Percentiles rank a stretch among this genome's conserved stretches.
These are phyloP conservation scores for Spencermartinsiella ligniputridi DNA, from an alignment of 1,139 yeast genomes.

Conservation along the genomic window DNA sequence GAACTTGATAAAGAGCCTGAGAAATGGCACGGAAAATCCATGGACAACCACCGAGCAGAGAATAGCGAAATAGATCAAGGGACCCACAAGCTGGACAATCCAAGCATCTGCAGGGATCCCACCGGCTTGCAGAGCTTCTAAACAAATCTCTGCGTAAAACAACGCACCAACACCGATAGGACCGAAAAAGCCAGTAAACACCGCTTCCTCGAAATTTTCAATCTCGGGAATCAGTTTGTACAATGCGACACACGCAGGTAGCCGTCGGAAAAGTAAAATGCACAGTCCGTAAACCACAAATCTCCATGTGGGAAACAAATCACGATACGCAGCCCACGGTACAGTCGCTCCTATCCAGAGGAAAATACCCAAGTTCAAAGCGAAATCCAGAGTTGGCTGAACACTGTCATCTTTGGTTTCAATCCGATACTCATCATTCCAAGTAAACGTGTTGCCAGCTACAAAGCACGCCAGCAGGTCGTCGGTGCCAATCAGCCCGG, in stretches of 20 bases:
- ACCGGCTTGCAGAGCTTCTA: slow-evolving; percentile 20
- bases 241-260: slow-evolving; percentile 35
- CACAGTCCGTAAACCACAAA: slow-evolving; percentile 31
- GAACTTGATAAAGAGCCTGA: slow-evolving; percentile 9
- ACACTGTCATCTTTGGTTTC: slow-evolving; percentile 31
- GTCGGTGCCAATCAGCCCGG: slow-evolving; percentile 38
- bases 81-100: slow-evolving; percentile 20
- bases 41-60: slow-evolving; percentile 29
- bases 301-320: slow-evolving; percentile 32
- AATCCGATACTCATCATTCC: slow-evolving; percentile 35
- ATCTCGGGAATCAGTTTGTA: slow-evolving; percentile 37
- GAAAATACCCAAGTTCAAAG: slow-evolving; percentile 35
- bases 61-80: slow-evolving; percentile 29
- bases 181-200: slow-evolving; percentile 42
- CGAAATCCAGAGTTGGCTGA: slow-evolving; percentile 32
- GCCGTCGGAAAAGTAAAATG: slow-evolving; percentile 33
- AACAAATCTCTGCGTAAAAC: slow-evolving; percentile 27
- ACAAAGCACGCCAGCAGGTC: slow-evolving; percentile 38
- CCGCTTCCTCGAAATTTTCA: slow-evolving; percentile 37
- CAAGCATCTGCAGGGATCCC: slow-evolving; percentile 12
- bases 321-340: slow-evolving; percentile 33
- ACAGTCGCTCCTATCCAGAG: slow-evolving; percentile 37
- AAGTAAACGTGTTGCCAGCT: slow-evolving; percentile 32
- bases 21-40: slow-evolving; percentile 29
- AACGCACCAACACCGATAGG: slow-evolving; percentile 45